Conservation (phyloP, 2,329 filamentous ascomycete species). For the Phyllosticta citribraziliensis region DNA sequence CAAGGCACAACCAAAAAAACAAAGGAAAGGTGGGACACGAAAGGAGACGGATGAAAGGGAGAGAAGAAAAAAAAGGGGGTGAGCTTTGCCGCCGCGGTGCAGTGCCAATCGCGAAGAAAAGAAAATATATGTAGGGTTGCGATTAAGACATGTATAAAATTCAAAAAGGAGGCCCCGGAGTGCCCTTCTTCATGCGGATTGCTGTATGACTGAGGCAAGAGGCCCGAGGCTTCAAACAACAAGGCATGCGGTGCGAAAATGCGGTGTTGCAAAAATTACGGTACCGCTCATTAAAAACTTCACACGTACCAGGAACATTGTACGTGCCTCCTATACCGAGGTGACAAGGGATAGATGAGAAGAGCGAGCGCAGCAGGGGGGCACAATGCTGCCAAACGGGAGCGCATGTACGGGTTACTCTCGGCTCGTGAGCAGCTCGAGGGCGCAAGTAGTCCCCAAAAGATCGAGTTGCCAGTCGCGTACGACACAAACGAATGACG, state of each 20-base stretch:
- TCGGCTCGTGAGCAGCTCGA: background rate
- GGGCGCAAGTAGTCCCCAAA: background rate
- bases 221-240: background rate
- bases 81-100: too few species aligned
- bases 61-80: too few species aligned
- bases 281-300: constrained; percentile 8
- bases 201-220: background rate
- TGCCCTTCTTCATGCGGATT: too few species aligned
- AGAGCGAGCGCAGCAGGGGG: constrained; percentile 1
- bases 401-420: background rate
- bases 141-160: too few species aligned
- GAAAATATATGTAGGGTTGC: too few species aligned
- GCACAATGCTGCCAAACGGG: background rate
- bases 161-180: too few species aligned
- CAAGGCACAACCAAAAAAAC: too few species aligned
- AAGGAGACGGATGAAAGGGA: too few species aligned
- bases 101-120: too few species aligned
- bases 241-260: background rate
- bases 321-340: constrained; percentile 1
- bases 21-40: too few species aligned
- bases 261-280: background rate
- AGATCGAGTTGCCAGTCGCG: background rate
- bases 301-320: constrained; percentile 5
- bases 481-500: constrained; percentile 6
- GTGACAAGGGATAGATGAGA: background rate